Evolutionary conservation across 768 basidiomycete genomes (phyloP), one percentile per base, ranked within the genome.

Genomic region (Boletus rufocinnamomeus): DNA sequence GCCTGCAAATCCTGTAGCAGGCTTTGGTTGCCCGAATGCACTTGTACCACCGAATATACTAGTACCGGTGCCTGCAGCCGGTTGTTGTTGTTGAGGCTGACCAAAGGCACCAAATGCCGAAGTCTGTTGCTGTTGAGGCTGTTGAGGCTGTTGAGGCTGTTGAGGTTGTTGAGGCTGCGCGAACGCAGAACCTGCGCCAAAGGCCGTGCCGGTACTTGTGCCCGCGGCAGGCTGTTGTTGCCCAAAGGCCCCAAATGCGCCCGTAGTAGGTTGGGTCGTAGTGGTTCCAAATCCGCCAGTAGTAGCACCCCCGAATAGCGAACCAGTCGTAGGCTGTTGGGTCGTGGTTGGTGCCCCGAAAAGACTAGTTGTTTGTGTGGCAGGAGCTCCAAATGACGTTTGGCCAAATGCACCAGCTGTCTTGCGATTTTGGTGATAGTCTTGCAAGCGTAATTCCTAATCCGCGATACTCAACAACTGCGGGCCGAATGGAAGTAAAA

Each of bases 391-490:
- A 45, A 66, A 73, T 11, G 72, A 63, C 11, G 81, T 66, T 72
- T 80, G 80, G 23, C 82, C 83, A 70, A 91, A 93, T 45, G 82
- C 80, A 57, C 76, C 74, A 13, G 85, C 87, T 14, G 86, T 85
- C 74, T 92, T 92, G 19, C 89, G 82, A 50, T 83, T 83, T 68
- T 89, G 87, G 25, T 77, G 72, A 60, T 92, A 91, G 68, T 92
- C 90, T 82, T 91, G 88, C 25, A 82, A 55, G 47, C 89, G 85
- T 38, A 91, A 70, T 80, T 92, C 90, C 88, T 91, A 60, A 27
- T 54, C 43, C 14, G 4, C 56, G 54, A 34, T 17, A 44, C 5
- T 61, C 34, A 63, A 19, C 37, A 45, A 52, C 52, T 41, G 49
- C 23, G 6, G 38, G 23, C 4, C 35, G 13, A 35, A 45, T 10